phyloP scores from a whole-genome alignment of 192 early-diverging fungal species.

The Backusella westeae region DNA sequence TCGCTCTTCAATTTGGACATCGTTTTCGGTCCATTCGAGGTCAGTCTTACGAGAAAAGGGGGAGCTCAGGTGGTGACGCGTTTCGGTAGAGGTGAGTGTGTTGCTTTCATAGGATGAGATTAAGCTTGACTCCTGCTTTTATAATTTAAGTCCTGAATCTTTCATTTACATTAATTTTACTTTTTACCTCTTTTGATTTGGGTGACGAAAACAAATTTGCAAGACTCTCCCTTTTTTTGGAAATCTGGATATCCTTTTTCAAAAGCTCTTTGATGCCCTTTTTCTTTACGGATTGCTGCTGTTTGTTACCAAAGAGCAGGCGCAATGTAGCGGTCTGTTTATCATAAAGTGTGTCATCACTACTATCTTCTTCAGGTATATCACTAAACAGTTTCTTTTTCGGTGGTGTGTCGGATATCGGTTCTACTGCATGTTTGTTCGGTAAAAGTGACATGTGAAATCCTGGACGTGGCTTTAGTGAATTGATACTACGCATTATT shows the following conservation, averaged over 20 bases:
- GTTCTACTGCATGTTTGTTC: slow-evolving; percentile 8
- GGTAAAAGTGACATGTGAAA: slow-evolving; percentile 13
- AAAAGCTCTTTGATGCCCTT: background rate
- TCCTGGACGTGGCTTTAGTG: slow-evolving; percentile 9
- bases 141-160: no score
- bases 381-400: background rate
- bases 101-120: background rate
- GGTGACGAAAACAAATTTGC: slow-evolving; percentile 1
- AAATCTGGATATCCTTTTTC: background rate
- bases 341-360: background rate
- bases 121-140: background rate
- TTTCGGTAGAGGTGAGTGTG: background rate
- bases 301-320: background rate
- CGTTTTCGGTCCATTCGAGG: slow-evolving; percentile 2
- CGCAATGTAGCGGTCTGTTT: background rate
- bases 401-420: slow-evolving; percentile 8
- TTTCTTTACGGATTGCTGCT: background rate
- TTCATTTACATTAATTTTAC: no score
- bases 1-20: background rate
- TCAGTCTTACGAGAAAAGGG: background rate
- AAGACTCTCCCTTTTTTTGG: slow-evolving; percentile 1
- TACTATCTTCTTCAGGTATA: background rate
- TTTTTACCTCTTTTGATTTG: background rate
- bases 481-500: slow-evolving; percentile 14
- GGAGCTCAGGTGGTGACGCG: background rate